phyloP scores from a whole-genome alignment of 495 filamentous ascomycete genomes.

The Aspergillus leporis region DNA sequence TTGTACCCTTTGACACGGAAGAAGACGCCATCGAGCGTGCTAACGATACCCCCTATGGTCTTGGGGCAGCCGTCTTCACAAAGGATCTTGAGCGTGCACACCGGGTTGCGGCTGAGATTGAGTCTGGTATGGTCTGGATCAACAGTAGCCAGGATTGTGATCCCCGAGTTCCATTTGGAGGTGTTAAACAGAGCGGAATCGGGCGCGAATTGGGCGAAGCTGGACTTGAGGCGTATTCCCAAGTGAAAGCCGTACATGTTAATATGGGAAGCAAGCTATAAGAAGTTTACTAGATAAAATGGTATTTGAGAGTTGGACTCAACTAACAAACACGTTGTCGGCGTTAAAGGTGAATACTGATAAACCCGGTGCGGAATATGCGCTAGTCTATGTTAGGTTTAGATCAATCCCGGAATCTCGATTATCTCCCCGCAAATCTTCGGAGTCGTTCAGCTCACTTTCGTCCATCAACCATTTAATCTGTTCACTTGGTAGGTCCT shows the following conservation, averaged over 20 bases:
- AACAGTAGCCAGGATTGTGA: constrained; percentile 79
- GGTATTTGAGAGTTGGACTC: background rate
- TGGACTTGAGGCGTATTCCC: constrained; percentile 73
- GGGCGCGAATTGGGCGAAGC: constrained; percentile 85
- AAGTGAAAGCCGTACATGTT: constrained; percentile 77
- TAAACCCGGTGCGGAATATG: background rate
- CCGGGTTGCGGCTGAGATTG: constrained; percentile 77
- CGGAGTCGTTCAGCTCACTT: background rate
- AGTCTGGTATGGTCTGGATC: constrained; percentile 96
- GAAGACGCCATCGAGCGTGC: constrained; percentile 79
- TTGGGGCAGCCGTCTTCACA: constrained; percentile 86
- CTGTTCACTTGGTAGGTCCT: background rate
- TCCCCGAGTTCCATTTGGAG: constrained; percentile 79
- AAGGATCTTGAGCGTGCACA: constrained; percentile 76
- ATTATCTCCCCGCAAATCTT: background rate
- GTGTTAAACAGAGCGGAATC: constrained; percentile 93
- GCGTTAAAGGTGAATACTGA: background rate
- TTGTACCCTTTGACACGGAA: constrained; percentile 77
- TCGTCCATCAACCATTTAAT: background rate
- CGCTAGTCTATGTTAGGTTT: background rate
- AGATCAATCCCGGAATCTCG: background rate
- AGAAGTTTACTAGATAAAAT: constrained; percentile 9
- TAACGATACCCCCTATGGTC: constrained; percentile 84
- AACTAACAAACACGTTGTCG: background rate
- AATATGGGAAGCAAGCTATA: constrained; percentile 58